These are phyloP conservation scores for Blastobotrys terrestris DNA, from an alignment of 805 yeast genomes.

Conservation along the genomic window DNA sequence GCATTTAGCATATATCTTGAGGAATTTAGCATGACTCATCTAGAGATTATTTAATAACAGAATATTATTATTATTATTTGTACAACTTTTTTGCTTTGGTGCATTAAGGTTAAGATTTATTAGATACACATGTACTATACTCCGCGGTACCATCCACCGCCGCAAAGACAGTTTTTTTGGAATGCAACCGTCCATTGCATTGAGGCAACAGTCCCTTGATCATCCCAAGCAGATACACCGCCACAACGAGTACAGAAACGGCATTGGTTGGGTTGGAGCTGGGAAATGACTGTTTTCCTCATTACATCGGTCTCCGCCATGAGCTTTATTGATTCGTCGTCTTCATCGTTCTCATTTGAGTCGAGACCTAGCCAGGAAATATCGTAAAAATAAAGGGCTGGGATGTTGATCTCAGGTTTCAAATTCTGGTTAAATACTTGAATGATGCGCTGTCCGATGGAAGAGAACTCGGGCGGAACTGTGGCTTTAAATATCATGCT, in stretches of 20 bases:
- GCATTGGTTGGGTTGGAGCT: slow-evolving; percentile 28
- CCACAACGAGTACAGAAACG: slow-evolving; percentile 53
- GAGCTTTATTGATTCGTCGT: slow-evolving; percentile 2
- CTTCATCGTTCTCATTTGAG: slow-evolving; percentile 25
- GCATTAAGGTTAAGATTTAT: too few species aligned
- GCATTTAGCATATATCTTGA: slow-evolving; percentile 15
- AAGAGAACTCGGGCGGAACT: slow-evolving; percentile 41
- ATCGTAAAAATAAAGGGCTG: slow-evolving; percentile 57
- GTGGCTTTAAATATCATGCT: slow-evolving; percentile 55
- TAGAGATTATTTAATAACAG: too few species aligned
- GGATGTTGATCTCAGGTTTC: slow-evolving; percentile 41
- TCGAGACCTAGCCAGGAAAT: slow-evolving; percentile 55
- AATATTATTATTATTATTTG: background rate
- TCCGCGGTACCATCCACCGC: slow-evolving; percentile 56
- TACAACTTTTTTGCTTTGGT: background rate
- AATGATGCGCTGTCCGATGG: slow-evolving; percentile 35
- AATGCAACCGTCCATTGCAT: slow-evolving; percentile 54
- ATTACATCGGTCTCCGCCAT: slow-evolving; percentile 29
- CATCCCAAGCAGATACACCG: slow-evolving; percentile 37
- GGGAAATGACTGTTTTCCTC: slow-evolving; percentile 32
- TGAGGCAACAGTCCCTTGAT: slow-evolving; percentile 28
- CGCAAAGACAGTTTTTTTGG: slow-evolving; percentile 72
- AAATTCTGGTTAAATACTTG: slow-evolving; percentile 42
- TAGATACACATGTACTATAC: too few species aligned
- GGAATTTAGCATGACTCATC: background rate